Evolutionary conservation across 2,329 filamentous ascomycete genomes (phyloP).

Genomic region (Stachybotrys echinatus): DNA sequence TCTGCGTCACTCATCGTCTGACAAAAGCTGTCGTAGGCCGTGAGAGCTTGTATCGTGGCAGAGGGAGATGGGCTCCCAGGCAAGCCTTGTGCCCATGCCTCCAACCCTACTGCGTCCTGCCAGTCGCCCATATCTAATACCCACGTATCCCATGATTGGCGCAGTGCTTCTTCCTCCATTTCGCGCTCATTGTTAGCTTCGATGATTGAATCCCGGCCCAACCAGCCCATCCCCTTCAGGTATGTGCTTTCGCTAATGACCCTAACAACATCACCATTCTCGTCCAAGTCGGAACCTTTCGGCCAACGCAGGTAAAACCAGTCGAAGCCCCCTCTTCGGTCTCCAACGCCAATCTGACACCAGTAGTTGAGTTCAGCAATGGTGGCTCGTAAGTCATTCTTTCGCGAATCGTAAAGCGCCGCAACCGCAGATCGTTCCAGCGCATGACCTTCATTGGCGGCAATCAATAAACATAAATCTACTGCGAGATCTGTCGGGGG

Average conservation of each 20-base stretch:
- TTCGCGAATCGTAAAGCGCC: conserved; percentile 64
- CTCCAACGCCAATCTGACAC: conserved; percentile 94
- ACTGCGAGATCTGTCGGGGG: conserved; percentile 64
- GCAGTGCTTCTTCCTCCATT: conserved; percentile 57
- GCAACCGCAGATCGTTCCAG: conserved; percentile 62
- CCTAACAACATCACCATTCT: conserved; percentile 62
- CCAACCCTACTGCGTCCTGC: conserved; percentile 35
- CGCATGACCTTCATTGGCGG: conserved; percentile 84
- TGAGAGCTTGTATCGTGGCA: conserved; percentile 31
- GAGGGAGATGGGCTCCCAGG: conserved; percentile 6
- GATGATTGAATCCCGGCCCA: conserved; percentile 55
- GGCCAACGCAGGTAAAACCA: conserved; percentile 85
- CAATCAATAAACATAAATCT: conserved; percentile 76
- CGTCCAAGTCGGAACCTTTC: conserved; percentile 62
- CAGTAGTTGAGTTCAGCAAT: conserved; percentile 87
- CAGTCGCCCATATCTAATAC: conserved; percentile 57
- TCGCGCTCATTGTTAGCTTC: conserved; percentile 28
- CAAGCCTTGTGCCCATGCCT: conserved; percentile 28
- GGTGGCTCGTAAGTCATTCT: conserved; percentile 70
- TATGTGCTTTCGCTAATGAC: conserved; percentile 82
- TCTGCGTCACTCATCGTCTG: conserved; percentile 64
- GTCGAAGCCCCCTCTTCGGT: conserved; percentile 78
- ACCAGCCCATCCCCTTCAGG: conserved; percentile 68
- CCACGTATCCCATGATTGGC: conserved; percentile 65
- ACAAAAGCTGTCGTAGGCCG: conserved; percentile 47